Percentiles rank a stretch among this genome's conserved stretches.
Evolutionary conservation across 176 grass and related monocot species (phyloP).

Genomic region (Oryza punctata): DNA sequence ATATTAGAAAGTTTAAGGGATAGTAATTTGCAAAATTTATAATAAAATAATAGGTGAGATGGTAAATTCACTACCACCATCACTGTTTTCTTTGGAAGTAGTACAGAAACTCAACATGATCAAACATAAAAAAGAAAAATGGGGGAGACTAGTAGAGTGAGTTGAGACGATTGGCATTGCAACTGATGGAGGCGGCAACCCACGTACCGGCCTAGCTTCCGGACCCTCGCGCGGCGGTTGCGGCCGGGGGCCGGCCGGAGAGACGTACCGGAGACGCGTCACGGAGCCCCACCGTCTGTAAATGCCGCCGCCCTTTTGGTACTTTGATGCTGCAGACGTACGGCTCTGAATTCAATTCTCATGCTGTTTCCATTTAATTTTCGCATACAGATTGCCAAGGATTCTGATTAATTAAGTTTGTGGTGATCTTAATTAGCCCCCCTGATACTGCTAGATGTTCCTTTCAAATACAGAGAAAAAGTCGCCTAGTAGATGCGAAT

Average conservation of each 20-base stretch:
- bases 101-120: no score
- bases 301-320: background rate
- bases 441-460: background rate
- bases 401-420: background rate
- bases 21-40: no score
- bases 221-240: background rate
- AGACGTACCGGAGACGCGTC: background rate
- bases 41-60: no score
- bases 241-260: background rate
- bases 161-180: no score
- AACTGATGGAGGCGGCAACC: no score
- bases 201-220: background rate
- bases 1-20: no score
- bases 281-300: background rate
- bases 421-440: background rate
- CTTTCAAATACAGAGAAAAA: background rate
- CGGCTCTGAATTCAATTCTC: background rate
- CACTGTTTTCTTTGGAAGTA: no score
- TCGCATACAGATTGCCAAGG: background rate
- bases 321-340: background rate
- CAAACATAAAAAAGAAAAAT: no score
- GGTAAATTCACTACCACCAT: no score
- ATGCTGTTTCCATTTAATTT: background rate
- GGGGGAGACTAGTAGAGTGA: no score
- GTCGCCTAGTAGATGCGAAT: background rate